These are phyloP conservation scores for Mucor mucedo DNA, from an alignment of 371 early-diverging fungal genomes.

Conservation along the genomic window DNA sequence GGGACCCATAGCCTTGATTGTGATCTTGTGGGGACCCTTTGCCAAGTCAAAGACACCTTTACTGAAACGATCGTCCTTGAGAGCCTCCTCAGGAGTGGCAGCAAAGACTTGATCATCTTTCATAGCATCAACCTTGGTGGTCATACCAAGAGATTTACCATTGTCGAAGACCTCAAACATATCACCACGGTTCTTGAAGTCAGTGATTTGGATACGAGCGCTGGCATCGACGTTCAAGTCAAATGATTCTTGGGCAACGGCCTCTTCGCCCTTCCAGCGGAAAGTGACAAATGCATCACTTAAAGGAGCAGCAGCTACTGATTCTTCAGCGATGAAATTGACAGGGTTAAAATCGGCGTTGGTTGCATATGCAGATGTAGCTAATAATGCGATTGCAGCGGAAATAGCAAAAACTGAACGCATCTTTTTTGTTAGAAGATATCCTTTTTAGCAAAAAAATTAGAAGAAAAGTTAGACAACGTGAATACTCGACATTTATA, in stretches of 20 bases:
- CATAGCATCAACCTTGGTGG: constrained; percentile 33
- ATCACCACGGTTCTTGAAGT: constrained; percentile 56
- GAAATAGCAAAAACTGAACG: constrained; percentile 26
- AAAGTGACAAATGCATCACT: constrained; percentile 37
- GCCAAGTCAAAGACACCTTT: constrained; percentile 46
- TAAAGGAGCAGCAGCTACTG: constrained; percentile 18
- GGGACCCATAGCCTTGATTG: constrained; percentile 48
- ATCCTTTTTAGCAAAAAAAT: neutral
- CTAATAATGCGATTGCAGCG: constrained; percentile 29
- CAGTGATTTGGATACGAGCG: constrained; percentile 45
- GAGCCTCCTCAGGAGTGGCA: constrained; percentile 51
- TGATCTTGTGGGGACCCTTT: constrained; percentile 49
- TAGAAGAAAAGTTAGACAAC: neutral
- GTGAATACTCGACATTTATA: neutral
- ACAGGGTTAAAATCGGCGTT: constrained; percentile 31
- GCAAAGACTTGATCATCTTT: constrained; percentile 42
- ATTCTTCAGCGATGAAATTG: constrained; percentile 20
- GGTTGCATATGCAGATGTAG: constrained; percentile 26
- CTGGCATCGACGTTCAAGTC: constrained; percentile 35
- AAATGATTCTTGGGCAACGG: constrained; percentile 42
- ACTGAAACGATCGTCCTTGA: constrained; percentile 44
- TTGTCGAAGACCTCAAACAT: constrained; percentile 52
- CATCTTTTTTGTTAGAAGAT: constrained; percentile 7
- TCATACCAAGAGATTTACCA: constrained; percentile 39
- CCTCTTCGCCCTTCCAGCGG: constrained; percentile 46